Evolutionary conservation across 352 stramenopile genomes (phyloP).

Genomic region (Phytopythium kandeliae): DNA sequence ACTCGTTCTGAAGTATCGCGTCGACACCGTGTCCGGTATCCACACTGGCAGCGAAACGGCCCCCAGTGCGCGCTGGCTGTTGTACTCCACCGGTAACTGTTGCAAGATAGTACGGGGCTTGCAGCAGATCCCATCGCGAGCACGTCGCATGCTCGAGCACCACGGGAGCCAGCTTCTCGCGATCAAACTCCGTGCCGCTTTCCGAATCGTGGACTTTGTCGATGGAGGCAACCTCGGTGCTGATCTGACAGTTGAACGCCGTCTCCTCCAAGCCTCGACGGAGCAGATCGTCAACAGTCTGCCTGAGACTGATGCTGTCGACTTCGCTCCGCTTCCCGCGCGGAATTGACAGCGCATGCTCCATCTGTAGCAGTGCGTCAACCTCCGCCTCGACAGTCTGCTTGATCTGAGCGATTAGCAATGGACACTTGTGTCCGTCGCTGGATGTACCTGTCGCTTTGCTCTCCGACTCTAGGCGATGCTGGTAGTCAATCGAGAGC

Average conservation of each 20-base stretch:
- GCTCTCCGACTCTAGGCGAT: constrained; percentile 7
- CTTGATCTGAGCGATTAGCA: constrained; percentile 23
- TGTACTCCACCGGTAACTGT: not conserved
- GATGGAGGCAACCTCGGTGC: no score
- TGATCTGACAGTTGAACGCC: not conserved
- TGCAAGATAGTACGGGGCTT: constrained; percentile 6
- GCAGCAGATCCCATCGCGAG: constrained; percentile 22
- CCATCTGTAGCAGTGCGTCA: constrained; percentile 11
- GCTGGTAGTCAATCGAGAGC: constrained; percentile 34
- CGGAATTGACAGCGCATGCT: constrained; percentile 9
- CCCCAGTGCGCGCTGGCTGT: not conserved
- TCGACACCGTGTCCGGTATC: constrained; percentile 18
- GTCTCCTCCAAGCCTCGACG: not conserved
- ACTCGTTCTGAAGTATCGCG: constrained; percentile 28
- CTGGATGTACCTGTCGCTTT: constrained; percentile 6
- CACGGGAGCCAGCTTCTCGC: not conserved
- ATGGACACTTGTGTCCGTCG: constrained; percentile 26
- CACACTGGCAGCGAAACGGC: fast-evolving
- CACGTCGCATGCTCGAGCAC: constrained; percentile 5
- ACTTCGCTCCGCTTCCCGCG: not conserved
- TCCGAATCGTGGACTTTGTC: not conserved
- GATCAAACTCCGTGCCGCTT: not conserved
- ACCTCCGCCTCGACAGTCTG: constrained; percentile 28
- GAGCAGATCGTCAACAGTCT: constrained; percentile 1
- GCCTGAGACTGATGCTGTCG: not conserved